phyloP scores from a whole-genome alignment of 768 basidiomycete genomes.

The Cystoderma amianthinum region DNA sequence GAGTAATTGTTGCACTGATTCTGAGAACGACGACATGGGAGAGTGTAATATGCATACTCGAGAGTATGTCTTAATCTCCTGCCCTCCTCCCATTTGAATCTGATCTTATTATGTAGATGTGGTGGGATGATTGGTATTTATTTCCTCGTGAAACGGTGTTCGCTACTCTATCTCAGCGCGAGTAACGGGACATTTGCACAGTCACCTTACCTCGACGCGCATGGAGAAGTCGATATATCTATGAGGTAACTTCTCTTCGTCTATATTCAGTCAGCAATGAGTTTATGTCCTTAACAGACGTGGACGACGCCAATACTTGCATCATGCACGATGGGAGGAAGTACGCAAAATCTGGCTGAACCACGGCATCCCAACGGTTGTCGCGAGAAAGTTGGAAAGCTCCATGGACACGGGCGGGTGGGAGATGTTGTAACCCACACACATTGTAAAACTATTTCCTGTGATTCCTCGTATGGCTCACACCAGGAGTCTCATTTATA shows the following conservation, averaged over 20 bases:
- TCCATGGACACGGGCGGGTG: conserved; percentile 89
- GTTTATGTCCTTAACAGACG: conserved; percentile 41
- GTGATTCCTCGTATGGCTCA: no score
- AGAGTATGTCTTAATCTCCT: conserved; percentile 55
- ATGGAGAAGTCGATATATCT: conserved; percentile 88
- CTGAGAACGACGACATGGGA: conserved; percentile 58
- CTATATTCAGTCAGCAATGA: background rate
- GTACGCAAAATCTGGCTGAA: conserved; percentile 86
- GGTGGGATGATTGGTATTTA: conserved; percentile 86
- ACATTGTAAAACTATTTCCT: no score
- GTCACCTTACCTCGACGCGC: conserved; percentile 89
- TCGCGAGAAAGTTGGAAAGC: conserved; percentile 85
- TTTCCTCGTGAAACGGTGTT: conserved; percentile 88
- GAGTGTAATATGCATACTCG: conserved; percentile 95
- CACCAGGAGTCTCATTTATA: no score
- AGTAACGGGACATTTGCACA: conserved; percentile 84
- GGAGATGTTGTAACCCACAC: conserved; percentile 81
- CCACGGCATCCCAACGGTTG: conserved; percentile 84
- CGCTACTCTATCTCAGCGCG: conserved; percentile 83
- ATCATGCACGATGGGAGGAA: conserved; percentile 85
- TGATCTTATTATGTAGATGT: conserved; percentile 47
- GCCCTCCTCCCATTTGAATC: conserved; percentile 1
- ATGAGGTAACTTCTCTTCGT: conserved; percentile 59
- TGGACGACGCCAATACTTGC: conserved; percentile 83
- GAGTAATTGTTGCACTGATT: conserved; percentile 85